These are phyloP conservation scores for Mrakia hoshinonis DNA, from an alignment of 768 basidiomycete genomes.

Conservation along the genomic window DNA sequence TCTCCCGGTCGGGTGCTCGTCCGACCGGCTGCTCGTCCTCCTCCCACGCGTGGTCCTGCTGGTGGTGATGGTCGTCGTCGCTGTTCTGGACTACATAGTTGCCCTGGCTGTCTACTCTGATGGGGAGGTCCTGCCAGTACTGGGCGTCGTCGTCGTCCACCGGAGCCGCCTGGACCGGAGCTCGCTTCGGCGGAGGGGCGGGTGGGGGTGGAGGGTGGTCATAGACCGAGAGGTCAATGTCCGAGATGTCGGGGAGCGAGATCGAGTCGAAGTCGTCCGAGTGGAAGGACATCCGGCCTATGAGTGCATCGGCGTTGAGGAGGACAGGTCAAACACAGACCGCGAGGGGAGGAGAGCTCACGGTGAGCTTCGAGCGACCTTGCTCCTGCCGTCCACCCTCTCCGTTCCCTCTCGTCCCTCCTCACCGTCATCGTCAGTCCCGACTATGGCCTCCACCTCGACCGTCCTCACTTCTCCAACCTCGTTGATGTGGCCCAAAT, in stretches of 20 bases:
- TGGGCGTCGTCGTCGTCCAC: constrained; percentile 4
- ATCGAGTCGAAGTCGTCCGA: constrained; percentile 15
- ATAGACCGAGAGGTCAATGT: constrained; percentile 1
- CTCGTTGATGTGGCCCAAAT: too few species aligned
- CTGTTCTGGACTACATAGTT: not conserved
- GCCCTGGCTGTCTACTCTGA: constrained; percentile 1
- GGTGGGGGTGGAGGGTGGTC: not conserved
- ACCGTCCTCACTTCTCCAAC: too few species aligned
- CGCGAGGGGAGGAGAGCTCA: too few species aligned
- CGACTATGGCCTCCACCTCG: too few species aligned
- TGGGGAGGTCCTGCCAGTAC: not conserved
- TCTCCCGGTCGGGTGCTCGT: not conserved
- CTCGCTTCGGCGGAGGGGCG: not conserved
- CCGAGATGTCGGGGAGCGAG: not conserved
- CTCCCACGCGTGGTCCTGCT: not conserved
- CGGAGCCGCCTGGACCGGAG: not conserved
- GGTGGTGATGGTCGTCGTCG: too few species aligned
- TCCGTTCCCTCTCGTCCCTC: too few species aligned
- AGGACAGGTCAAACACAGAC: not conserved
- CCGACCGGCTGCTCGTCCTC: not conserved
- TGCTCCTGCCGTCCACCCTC: too few species aligned
- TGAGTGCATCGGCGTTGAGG: not conserved
- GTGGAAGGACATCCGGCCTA: not conserved
- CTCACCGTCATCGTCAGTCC: too few species aligned
- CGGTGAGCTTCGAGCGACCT: not conserved